Evolutionary conservation across 164 flowering plant species (phyloP), one percentile per base, ranked within the genome.

Genomic region (Dillenia suffruticosa): DNA sequence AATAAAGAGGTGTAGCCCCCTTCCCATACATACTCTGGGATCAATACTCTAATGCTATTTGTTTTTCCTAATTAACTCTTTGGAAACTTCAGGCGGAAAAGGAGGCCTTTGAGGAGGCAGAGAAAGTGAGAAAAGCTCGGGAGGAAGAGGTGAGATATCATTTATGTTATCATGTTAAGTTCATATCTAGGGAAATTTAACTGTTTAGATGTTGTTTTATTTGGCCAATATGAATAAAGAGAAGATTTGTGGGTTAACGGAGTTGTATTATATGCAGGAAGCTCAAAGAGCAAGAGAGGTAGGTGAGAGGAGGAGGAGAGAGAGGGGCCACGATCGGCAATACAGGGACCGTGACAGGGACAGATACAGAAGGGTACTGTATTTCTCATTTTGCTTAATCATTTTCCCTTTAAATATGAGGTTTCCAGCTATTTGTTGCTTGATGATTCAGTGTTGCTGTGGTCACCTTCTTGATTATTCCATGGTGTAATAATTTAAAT

Each of bases 201-300:
- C 6, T 32, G 40, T 32, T 32, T 32, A 32, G 6, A 32, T 19
- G 40, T 32, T 32, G 40, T 32, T 32, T 32, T 32, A 32, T 32
- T 32, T 19, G 22, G 22, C 22, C 22, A 19, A 19, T 19, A 19
- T 19, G 22, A 19, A 19, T 19, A 19, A 19, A 19, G 22, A 19
- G 22, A 19, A 19, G 22, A 19, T 19, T 1, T 32, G 7, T 32
- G 40, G 40, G 40, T 32, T 32, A 32, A 32, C 6, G 40, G 40
- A 32, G 40, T 32, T 32, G 40, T 32, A 32, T 32, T 10, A 12
- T 51, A 45, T 68, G 22, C 76, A 84, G 89, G 90, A 85, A 74
- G 79, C 87, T 68, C 81, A 72, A 71, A 78, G 77, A 65, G 90
- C 94, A 16, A 83, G 83, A 76, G 90, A 85, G 56, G 90, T 82